phyloP scores from a whole-genome alignment of 78 protist genomes.

The Dictyostelium brefeldianum region DNA sequence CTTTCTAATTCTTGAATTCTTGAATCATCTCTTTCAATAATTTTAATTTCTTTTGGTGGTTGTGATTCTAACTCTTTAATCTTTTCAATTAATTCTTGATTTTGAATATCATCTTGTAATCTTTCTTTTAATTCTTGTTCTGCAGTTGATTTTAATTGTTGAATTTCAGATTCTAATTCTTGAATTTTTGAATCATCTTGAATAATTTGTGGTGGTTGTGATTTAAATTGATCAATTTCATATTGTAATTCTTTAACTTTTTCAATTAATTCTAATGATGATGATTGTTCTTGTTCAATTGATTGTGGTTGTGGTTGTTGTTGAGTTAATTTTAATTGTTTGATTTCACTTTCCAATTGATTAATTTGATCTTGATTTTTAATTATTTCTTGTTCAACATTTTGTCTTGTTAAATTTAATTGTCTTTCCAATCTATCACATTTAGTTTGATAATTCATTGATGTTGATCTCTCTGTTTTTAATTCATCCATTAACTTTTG shows the following conservation, averaged over 20 bases:
- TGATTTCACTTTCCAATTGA: not conserved
- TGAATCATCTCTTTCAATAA: not conserved
- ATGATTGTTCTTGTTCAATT: not conserved
- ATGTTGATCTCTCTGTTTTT: conserved; percentile 21
- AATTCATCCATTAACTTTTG: not conserved
- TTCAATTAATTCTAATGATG: too few species aligned
- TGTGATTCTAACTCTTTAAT: not conserved
- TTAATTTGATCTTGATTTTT: conserved; percentile 12
- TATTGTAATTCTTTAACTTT: too few species aligned
- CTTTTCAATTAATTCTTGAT: not conserved
- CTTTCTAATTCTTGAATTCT: too few species aligned
- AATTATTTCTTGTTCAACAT: conserved; percentile 39
- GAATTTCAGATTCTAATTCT: not conserved
- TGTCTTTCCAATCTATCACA: conserved; percentile 34
- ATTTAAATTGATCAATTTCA: too few species aligned
- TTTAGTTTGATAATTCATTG: conserved; percentile 35
- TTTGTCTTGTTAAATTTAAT: not conserved
- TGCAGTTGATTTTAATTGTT: not conserved
- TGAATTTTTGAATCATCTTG: too few species aligned
- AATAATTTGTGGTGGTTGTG: too few species aligned
- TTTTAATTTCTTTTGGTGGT: not conserved
- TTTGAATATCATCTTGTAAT: not conserved
- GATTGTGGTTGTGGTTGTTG: not conserved
- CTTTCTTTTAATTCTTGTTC: not conserved
- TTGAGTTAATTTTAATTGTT: conserved; percentile 11